Base-by-base conservation (phyloP, 2,329 filamentous ascomycete genomes). In the Cladophialophora bantiana region DNA sequence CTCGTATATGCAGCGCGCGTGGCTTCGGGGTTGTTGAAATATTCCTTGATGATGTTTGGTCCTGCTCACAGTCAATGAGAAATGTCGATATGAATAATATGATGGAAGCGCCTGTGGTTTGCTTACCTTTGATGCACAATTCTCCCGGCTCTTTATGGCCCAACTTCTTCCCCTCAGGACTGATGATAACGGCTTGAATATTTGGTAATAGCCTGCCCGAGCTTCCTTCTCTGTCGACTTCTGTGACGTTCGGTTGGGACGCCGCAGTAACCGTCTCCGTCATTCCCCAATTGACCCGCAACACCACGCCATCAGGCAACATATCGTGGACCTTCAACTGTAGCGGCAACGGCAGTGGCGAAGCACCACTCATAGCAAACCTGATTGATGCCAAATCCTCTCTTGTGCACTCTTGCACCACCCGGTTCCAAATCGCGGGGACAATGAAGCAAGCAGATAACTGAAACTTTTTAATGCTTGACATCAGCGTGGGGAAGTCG, bases 251-350 rank as follows among this genome's bases (percentile, higher is more conserved):
- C 10, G 61, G 62, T 38, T 70, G 65, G 7, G 70, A 65, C 12
- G 71, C 68, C 38, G 65, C 68, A 1, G 84, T 84, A 31, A 62
- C 63, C 70, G 74, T 79, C 74, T 87, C 85, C 0, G 84, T 86
- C 82, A 86, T 85, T 0, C 85, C 85, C 80, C 82, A 87, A 42
- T 70, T 70, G 13, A 64, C 59, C 38, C 66, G 42, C 20, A 70
- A 55, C 32, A 59, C 58, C 12, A 67, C 65, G 1, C 68, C 68
- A 4, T 62, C 35, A 7, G 65, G 62, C 15, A 70, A 34, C 65
- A 65, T 67, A 7, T 70, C 59, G 13, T 67, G 58, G 10, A 70
- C 56, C 18, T 62, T 59, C 34, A 59, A 31, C 48, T 67, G 68
- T 12, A 70, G 15, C 15, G 53, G 56, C 7, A 62, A 38, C 15